Base-by-base conservation (phyloP, 305 asterid species). In the Plantago coronopus region DNA sequence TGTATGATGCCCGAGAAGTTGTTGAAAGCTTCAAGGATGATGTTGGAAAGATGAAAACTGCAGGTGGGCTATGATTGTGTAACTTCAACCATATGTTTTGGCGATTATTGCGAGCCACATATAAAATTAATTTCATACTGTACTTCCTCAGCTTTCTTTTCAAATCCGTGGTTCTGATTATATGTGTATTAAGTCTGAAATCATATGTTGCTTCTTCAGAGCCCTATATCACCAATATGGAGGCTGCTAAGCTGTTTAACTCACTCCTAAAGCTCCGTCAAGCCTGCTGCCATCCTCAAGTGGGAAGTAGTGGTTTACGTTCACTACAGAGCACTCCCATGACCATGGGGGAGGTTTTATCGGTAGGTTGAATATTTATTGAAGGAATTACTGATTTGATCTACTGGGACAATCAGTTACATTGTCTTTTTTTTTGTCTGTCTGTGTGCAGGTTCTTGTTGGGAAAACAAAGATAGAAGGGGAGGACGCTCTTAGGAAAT, bases 281-380 rank as follows among this genome's bases (percentile, higher is more conserved):
- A 75, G 99, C 97, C 19, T 93, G 97, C 70, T 93, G 99, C 71
- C 99, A 93, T 80, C 99, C 99, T 74, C 99, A 93, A 81, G 97
- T 93, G 55, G 97, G 99, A 80, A 93, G 97, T 80, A 87, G 95
- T 70, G 99, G 99, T 57, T 65, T 93, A 65, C 96, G 97, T 48
- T 76, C 97, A 55, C 68, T 89, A 78, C 97, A 93, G 65, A 91
- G 82, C 71, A 87, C 96, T 70, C 97, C 99, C 60, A 85, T 93
- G 99, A 89, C 97, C 56, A 93, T 93, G 99, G 97, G 89, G 69
- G 97, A 89, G 78, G 81, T 93, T 68, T 79, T 93, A 58, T 87
- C 78, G 77, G 99, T 89, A 69, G 68, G 94, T 81, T 73, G 59
- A 54, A 58, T 56, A 48, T 46, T 70, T 53, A 45, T 48, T 57